Percentiles rank a stretch among this genome's conserved stretches.
Conservation (phyloP, 495 filamentous ascomycete genomes). For the Margaritispora aquatica region DNA sequence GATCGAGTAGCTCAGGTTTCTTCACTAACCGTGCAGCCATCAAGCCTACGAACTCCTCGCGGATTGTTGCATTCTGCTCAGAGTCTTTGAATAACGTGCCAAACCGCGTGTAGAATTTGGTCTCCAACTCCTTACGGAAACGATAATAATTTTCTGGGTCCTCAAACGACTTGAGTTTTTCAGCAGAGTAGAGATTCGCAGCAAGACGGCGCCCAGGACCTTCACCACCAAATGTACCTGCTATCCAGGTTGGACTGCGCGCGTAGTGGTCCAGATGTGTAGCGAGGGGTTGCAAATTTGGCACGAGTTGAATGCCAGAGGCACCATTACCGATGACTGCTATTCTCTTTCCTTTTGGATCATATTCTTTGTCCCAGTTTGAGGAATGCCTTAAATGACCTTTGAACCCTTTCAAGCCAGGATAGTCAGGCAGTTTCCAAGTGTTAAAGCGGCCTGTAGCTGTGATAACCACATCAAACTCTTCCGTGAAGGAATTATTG, state of each 20-base stretch:
- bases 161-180: constrained; percentile 28
- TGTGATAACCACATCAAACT: constrained; percentile 43
- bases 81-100: constrained; percentile 32
- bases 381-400: constrained; percentile 48
- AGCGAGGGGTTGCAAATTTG: constrained; percentile 45
- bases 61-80: constrained; percentile 39
- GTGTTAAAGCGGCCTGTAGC: constrained; percentile 52
- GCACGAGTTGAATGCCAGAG: constrained; percentile 49
- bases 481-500: constrained; percentile 33
- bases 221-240: constrained; percentile 34
- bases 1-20: constrained; percentile 41
- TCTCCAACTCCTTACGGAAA: constrained; percentile 43
- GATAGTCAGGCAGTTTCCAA: constrained; percentile 46
- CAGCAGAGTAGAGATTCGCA: constrained; percentile 35
- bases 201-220: constrained; percentile 22
- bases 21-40: constrained; percentile 39
- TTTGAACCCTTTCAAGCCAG: constrained; percentile 41
- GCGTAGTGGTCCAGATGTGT: constrained; percentile 50
- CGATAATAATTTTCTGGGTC: constrained; percentile 44
- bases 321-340: constrained; percentile 57
- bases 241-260: constrained; percentile 50
- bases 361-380: constrained; percentile 43
- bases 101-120: constrained; percentile 38
- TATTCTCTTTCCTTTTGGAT: constrained; percentile 44
- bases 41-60: constrained; percentile 44